phyloP scores from a whole-genome alignment of 257 asterid genomes.

The Osmanthus fragrans region DNA sequence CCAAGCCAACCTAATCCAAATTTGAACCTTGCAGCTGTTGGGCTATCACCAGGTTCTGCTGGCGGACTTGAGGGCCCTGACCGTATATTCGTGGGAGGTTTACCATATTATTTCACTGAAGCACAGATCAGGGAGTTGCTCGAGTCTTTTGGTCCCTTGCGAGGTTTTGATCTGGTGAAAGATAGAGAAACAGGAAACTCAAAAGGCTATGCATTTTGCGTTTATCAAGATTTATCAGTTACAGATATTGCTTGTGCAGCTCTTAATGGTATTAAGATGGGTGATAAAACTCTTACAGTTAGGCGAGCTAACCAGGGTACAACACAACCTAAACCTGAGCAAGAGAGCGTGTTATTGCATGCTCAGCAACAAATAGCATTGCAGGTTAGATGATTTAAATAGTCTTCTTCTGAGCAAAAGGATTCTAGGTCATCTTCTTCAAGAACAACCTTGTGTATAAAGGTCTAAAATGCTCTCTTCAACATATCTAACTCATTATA shows the following conservation, averaged over 20 bases:
- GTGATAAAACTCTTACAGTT: slow-evolving; percentile 94
- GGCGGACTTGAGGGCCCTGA: slow-evolving; percentile 99
- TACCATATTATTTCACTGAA: slow-evolving; percentile 95
- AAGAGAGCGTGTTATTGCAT: slow-evolving; percentile 83
- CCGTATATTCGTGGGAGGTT: slow-evolving; percentile 93
- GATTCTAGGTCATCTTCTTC: background rate
- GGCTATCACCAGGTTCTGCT: slow-evolving; percentile 85
- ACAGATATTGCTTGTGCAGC: slow-evolving; percentile 99
- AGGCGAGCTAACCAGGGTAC: slow-evolving; percentile 95
- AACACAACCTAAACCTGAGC: slow-evolving; percentile 88
- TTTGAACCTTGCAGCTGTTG: slow-evolving; percentile 88
- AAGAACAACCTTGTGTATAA: background rate
- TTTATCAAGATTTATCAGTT: slow-evolving; percentile 83
- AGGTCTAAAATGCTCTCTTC: background rate
- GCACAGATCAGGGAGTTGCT: slow-evolving; percentile 90
- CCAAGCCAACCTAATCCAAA: slow-evolving; percentile 93
- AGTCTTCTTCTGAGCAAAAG: background rate
- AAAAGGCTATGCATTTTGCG: slow-evolving; percentile 99
- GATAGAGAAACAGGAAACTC: slow-evolving; percentile 99
- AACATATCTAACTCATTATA: background rate
- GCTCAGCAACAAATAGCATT: slow-evolving; percentile 95
- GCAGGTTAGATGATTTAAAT: slow-evolving; percentile 53
- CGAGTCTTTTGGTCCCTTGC: slow-evolving; percentile 95
- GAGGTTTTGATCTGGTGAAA: slow-evolving; percentile 94
- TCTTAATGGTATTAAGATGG: slow-evolving; percentile 98